Evolutionary conservation across 352 stramenopile species (phyloP), one percentile per base, ranked within the genome.

Genomic region (Globisporangium apiculatum): DNA sequence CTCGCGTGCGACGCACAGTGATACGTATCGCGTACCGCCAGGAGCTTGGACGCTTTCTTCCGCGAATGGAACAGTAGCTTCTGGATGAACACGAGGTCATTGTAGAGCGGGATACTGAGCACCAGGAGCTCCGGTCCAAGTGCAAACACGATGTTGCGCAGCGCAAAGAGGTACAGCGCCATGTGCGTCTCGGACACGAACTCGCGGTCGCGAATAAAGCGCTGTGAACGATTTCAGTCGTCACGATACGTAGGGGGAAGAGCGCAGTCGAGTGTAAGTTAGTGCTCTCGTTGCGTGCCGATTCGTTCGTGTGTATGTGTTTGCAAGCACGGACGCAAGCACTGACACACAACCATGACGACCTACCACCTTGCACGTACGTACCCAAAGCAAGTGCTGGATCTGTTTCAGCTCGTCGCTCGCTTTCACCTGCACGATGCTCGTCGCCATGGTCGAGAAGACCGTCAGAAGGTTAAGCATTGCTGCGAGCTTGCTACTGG

Each of bases 131-230:
- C 47, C 0, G 37, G 18, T 14, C 47, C 49, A 6, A 65, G 53
- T 7, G 48, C 53, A 35, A 65, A 65, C 12, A 60, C 48, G 9
- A 60, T 56, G 48, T 60, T 65, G 10, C 59, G 59, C 6, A 65
- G 48, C 3, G 53, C 48, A 41, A 60, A 59, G 10, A 65, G 35
- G 36, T 65, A 65, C 47, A 65, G 35, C 4, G 48, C 41, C 53
- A 65, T 53, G 42, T 65, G 59, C 14, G 40, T 42, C 9, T 65
- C 59, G 3, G 24, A 36, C 11, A 65, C 53, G 9, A 57, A 65
- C 53, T 60, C 59, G 8, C 59, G 59, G 11, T 65, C 59, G 7
- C 59, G 53, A n/a, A 65, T 35, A 47, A 65, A 65, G 40, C 59
- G 59, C 59, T 65, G 47, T 0, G 37, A 14, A 11, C n/a, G 24